A percentile compares a stretch with the other conserved stretches of the same genome.
Conservation (phyloP, 2,329 filamentous ascomycete species). For the Ophiocordyceps camponoti-leonardi region DNA sequence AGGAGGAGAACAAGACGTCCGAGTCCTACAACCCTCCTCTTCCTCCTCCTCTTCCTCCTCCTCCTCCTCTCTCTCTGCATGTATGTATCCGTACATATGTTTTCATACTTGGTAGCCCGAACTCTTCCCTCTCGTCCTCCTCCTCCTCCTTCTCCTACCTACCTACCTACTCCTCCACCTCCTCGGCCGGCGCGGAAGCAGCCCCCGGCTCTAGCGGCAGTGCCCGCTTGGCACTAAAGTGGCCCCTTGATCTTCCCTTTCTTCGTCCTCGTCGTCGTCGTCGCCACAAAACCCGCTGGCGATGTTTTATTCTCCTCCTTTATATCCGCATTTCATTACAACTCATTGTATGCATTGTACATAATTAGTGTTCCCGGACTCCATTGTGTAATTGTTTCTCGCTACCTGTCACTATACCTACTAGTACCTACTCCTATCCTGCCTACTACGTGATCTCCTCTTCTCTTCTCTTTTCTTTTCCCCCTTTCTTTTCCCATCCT, state of each 20-base stretch:
- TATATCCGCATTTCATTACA: too few relatives aligned
- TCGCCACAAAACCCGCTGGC: background rate
- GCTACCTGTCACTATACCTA: too few relatives aligned
- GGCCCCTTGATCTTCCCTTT: too few relatives aligned
- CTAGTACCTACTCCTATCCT: too few relatives aligned
- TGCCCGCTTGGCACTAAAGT: background rate
- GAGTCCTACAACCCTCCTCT: too few relatives aligned
- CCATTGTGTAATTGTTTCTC: too few relatives aligned
- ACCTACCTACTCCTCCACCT: background rate
- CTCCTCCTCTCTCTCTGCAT: background rate
- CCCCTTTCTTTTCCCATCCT: too few relatives aligned
- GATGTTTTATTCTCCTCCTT: background rate
- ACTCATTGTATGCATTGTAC: too few relatives aligned
- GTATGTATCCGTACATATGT: background rate
- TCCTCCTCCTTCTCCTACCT: too few relatives aligned
- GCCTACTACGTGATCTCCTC: too few relatives aligned
- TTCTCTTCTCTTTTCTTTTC: too few relatives aligned
- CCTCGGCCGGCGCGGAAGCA: background rate
- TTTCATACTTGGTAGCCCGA: background rate
- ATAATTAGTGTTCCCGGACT: too few relatives aligned
- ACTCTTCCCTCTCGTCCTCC: background rate
- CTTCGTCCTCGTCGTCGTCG: background rate
- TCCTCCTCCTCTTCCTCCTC: background rate
- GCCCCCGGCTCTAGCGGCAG: background rate
- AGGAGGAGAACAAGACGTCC: background rate